Evolutionary conservation across 495 filamentous ascomycete species (phyloP).

Genomic region (Lophiostoma macrostomum): DNA sequence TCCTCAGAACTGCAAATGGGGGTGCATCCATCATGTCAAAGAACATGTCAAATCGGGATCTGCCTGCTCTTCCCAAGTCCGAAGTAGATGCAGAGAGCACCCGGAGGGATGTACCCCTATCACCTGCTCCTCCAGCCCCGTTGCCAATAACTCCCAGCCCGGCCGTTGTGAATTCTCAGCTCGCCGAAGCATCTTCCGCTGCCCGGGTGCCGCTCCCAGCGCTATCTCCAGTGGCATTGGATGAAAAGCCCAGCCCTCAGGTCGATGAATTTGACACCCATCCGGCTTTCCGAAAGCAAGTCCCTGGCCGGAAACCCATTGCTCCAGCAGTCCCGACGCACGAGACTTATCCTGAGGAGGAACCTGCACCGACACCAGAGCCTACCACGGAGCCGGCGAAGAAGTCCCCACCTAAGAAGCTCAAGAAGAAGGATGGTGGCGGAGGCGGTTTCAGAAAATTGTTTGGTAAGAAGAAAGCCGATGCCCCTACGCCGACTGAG

Average conservation of each 20-base stretch:
- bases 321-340: slow-evolving; percentile 1
- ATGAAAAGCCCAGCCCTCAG: slow-evolving; percentile 35
- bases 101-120: slow-evolving; percentile 14
- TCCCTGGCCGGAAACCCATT: slow-evolving; percentile 20
- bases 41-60: slow-evolving; percentile 30
- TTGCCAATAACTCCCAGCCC: slow-evolving; percentile 16
- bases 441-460: slow-evolving; percentile 57
- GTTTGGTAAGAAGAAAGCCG: slow-evolving; percentile 57
- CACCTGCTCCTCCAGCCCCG: slow-evolving; percentile 23
- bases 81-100: slow-evolving; percentile 5
- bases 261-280: slow-evolving; percentile 31
- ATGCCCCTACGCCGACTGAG: slow-evolving; percentile 7
- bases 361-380: slow-evolving; percentile 1
- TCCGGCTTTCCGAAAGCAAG: slow-evolving; percentile 37
- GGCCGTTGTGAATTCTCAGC: not conserved
- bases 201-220: slow-evolving; percentile 20
- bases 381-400: slow-evolving; percentile 12
- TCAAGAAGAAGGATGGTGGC: slow-evolving; percentile 53
- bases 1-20: slow-evolving; percentile 29
- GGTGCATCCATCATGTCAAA: slow-evolving; percentile 10
- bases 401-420: slow-evolving; percentile 46
- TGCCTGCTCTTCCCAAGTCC: slow-evolving; percentile 31
- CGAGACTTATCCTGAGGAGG: not conserved
- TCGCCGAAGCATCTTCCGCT: slow-evolving; percentile 22
- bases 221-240: slow-evolving; percentile 1